Conservation (phyloP, 129 eudicot genomes). For the Pulicaria dysenterica region DNA sequence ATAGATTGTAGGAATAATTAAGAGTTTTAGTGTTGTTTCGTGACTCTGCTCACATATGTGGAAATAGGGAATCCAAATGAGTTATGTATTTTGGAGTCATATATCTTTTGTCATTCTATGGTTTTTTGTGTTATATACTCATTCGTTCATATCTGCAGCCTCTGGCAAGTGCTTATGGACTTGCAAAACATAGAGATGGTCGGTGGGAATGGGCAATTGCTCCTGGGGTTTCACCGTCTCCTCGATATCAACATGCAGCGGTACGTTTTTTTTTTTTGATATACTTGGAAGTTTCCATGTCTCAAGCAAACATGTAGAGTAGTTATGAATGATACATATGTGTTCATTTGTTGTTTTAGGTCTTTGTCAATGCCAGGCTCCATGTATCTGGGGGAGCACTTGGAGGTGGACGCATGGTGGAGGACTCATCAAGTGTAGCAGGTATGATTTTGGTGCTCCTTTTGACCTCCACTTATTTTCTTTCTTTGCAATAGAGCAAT, state of each 20-base stretch:
- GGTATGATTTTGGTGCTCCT: constrained; percentile 38
- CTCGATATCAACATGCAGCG: constrained; percentile 99
- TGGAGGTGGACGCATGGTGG: constrained; percentile 97
- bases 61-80: too few relatives aligned
- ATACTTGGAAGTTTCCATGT: neutral
- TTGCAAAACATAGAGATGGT: constrained; percentile 99
- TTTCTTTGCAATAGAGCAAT: neutral
- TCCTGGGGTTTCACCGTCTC: constrained; percentile 99
- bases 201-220: constrained; percentile 99
- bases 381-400: constrained; percentile 99
- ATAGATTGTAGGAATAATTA: too few relatives aligned
- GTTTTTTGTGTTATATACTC: neutral
- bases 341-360: constrained; percentile 51
- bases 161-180: constrained; percentile 95
- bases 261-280: constrained; percentile 46
- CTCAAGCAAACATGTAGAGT: constrained; percentile 10
- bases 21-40: too few relatives aligned
- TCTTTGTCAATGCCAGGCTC: constrained; percentile 96
- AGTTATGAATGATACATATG: neutral
- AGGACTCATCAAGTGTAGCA: constrained; percentile 89
- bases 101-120: neutral
- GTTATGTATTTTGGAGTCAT: neutral
- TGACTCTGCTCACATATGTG: too few relatives aligned
- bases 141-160: constrained; percentile 55
- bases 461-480: constrained; percentile 2